Base-by-base conservation (phyloP, 768 basidiomycete species). In the Tricholoma saponaceum region DNA sequence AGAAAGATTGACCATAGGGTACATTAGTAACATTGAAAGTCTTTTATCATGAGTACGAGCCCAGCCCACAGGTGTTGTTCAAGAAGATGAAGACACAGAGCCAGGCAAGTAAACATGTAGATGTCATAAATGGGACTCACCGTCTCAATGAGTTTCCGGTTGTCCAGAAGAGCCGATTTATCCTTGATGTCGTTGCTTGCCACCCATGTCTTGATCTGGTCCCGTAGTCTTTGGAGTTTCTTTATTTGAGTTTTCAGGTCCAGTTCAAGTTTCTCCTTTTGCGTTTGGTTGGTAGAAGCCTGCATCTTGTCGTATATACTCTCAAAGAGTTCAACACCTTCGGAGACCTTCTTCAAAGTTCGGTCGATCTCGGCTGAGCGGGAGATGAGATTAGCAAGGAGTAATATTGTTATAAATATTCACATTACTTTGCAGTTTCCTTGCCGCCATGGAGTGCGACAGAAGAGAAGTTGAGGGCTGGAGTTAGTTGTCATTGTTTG, bases 141-240 rank as follows among this genome's bases (percentile, higher is more conserved):
- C 68, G 93, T 95, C 77, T 99, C 97, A 69, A 99, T 99, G 60
- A 98, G 79, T 73, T 86, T 88, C 65, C 97, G 86, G 79, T 96
- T 95, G 44, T 98, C 97, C 68, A 96, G 74, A 65, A 99, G 79
- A 58, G 83, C 78, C 13, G 86, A 83, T 84, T 98, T 99, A 84
- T 99, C 97, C 80, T 98, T 98, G 73, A 99, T 97, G 76, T 99
- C 97, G 72, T 92, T 94, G 74, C 88, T 94, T 46, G 93, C 89
- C 46, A 96, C 86, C 97, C 97, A 99, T 2, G 93, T 93, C 86
- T 99, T 99, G 69, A 99, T 98, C 79, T 99, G 97, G 51, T 95
- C 96, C 78, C 98, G 95, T 70, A 98, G 78, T 65, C 98, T 86
- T 72, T 99, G 97, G 52, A 93, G 86, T 75, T 99, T 99, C 83